Evolutionary conservation across 306 rosid species (phyloP).

Genomic region (Gastrolobium villosum): DNA sequence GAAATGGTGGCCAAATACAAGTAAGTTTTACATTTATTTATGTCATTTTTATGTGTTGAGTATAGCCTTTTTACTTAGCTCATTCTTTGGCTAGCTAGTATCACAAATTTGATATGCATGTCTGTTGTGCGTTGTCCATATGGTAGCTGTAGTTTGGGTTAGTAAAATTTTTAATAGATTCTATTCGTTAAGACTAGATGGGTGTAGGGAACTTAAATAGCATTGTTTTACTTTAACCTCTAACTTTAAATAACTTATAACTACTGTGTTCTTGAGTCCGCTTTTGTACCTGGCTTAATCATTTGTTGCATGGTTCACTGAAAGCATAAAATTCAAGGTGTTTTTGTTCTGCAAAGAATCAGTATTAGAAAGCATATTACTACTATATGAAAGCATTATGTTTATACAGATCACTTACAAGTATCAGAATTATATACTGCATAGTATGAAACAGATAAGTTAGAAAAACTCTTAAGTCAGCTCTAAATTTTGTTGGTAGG

Average conservation of each 20-base stretch:
- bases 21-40: constrained; percentile 59
- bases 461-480: neutral
- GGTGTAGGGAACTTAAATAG: constrained; percentile 21
- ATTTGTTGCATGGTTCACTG: constrained; percentile 13
- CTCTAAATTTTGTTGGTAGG: constrained; percentile 1
- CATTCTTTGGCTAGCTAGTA: constrained; percentile 34
- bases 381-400: neutral
- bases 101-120: constrained; percentile 34
- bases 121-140: constrained; percentile 26
- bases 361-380: constrained; percentile 3
- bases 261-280: constrained; percentile 9
- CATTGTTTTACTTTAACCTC: constrained; percentile 22
- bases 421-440: constrained; percentile 1
- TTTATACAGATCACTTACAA: neutral
- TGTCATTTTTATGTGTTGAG: constrained; percentile 33
- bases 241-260: constrained; percentile 7
- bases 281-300: constrained; percentile 24
- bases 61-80: neutral
- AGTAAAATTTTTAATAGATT: neutral
- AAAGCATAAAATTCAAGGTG: constrained; percentile 29
- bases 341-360: constrained; percentile 23
- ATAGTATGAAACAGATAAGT: neutral
- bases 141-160: constrained; percentile 8
- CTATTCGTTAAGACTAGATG: constrained; percentile 31
- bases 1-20: constrained; percentile 95